Evolutionary conservation across 1,284 basidiomycete genomes (phyloP), one percentile per base, ranked within the genome.

Genomic region (Trametes hirsuta): DNA sequence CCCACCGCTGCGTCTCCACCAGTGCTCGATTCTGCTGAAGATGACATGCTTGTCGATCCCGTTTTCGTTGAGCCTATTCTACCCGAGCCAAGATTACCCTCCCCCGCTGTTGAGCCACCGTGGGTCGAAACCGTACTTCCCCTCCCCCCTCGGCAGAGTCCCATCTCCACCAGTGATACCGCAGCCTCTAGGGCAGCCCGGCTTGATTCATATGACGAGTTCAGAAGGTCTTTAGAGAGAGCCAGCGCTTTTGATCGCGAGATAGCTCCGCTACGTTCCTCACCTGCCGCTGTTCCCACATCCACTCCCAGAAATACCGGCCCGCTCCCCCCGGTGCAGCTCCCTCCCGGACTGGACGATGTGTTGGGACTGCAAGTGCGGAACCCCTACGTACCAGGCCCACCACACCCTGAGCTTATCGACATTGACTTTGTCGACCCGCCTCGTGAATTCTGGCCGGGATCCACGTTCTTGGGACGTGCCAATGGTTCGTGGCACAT

Each of bases 211-310:
- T 24, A 39, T 40, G 12, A 35, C 14, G 22, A n/a, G 51, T 6
- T 59, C 59, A 14, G 45, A 59, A 41, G 47, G 24, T 48, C 54
- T 15, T 40, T 66, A 25, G 64, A 66, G 50, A 55, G 64, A 18
- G 56, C 34, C n/a, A 46, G 21, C 42, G 64, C 54, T 0, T 66
- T 66, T 30, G 62, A 66, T 36, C 61, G 61, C 24, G 61, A 63
- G 56, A 63, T 66, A 42, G 47, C 61, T 11, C 59, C 53, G 8
- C 22, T 66, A 25, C 64, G 64, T 6, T 55, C 53, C 35, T 61
- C 62, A 15, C 64, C 61, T n/a, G 40, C 44, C 47, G 36, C 6
- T 40, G 40, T 30, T n/a, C 56, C 48, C 35, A 47, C 37, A 30
- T 46, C 34, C 18, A 40, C 41, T 6, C 45, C 44, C 51, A 55